A percentile compares a stretch with the other conserved stretches of the same genome.
Evolutionary conservation across 2,329 filamentous ascomycete genomes (phyloP).

Genomic region (Aureobasidium pullulans): DNA sequence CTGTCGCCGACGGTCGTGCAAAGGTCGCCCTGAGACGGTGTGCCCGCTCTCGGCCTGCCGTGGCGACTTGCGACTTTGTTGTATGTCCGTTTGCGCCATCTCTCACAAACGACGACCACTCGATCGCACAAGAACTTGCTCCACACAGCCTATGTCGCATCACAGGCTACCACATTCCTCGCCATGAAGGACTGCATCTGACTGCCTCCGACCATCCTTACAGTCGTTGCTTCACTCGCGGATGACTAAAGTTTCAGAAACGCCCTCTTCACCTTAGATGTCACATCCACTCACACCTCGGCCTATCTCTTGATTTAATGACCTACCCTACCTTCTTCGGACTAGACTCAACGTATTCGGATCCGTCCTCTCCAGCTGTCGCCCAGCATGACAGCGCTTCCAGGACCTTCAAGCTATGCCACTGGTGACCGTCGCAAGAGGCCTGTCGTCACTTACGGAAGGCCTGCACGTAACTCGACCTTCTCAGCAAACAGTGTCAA

Average conservation of each 20-base stretch:
- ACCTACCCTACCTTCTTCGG: background rate
- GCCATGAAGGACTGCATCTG: background rate
- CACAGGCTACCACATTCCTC: background rate
- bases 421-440: constrained; percentile 24
- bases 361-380: background rate
- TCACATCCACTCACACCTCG: background rate
- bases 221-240: background rate
- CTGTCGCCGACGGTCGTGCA: background rate
- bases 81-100: background rate
- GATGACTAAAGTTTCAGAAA: background rate
- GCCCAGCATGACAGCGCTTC: background rate
- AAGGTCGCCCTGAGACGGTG: background rate
- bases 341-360: no score
- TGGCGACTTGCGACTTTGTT: constrained; percentile 2
- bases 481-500: background rate
- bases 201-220: background rate
- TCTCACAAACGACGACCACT: background rate
- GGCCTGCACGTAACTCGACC: constrained; percentile 23
- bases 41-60: background rate
- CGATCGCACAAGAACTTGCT: background rate
- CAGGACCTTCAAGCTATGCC: background rate
- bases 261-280: background rate
- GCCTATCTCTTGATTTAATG: background rate
- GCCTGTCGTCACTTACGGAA: constrained; percentile 31
- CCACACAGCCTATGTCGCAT: background rate